Conservation (phyloP, 1,284 basidiomycete species). For the Ceratobasidium sp. region DNA sequence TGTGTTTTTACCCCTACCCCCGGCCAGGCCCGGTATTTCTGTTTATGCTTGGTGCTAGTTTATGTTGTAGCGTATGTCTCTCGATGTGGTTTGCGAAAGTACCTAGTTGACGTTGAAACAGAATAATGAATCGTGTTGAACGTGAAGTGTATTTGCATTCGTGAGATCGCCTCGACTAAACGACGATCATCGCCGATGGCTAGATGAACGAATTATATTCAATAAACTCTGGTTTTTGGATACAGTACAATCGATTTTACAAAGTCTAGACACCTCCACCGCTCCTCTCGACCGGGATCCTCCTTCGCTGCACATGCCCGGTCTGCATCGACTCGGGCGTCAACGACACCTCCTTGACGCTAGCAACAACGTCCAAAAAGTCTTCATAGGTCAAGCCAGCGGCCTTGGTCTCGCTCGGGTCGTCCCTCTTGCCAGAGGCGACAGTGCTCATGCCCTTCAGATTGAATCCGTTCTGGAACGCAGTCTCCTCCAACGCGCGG, state of each 20-base stretch:
- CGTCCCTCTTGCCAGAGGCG: constrained; percentile 55
- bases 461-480: constrained; percentile 60
- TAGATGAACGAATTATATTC: constrained; percentile 1
- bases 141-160: neutral
- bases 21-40: neutral
- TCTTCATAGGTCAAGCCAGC: constrained; percentile 37
- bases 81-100: neutral
- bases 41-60: neutral
- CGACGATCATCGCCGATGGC: no score
- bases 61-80: neutral
- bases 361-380: constrained; percentile 70
- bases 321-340: constrained; percentile 54
- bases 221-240: constrained; percentile 8
- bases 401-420: constrained; percentile 54
- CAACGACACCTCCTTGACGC: constrained; percentile 78
- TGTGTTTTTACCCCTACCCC: neutral
- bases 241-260: neutral
- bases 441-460: constrained; percentile 77
- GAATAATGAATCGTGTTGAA: neutral
- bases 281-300: constrained; percentile 85
- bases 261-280: constrained; percentile 74
- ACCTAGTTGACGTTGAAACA: neutral
- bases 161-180: no score
- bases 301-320: constrained; percentile 56
- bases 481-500: constrained; percentile 64